A percentile compares a stretch with the other conserved stretches of the same genome.
phyloP scores from a whole-genome alignment of 805 yeast species.

The Ogataea neopini region DNA sequence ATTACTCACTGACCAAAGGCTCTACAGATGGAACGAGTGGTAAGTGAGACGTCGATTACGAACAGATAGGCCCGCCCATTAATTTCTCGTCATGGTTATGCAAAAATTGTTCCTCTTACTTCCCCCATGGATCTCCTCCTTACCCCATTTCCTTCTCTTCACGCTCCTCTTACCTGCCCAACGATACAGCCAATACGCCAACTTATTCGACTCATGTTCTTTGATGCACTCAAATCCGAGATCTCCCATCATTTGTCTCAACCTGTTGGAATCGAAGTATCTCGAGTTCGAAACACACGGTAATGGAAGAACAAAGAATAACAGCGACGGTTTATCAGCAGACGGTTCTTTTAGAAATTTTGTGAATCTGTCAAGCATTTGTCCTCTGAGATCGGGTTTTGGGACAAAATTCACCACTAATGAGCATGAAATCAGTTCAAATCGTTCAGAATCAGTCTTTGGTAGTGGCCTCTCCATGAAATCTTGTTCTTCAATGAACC shows the following conservation, averaged over 20 bases:
- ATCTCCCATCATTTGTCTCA: constrained; percentile 47
- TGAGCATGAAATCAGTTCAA: constrained; percentile 76
- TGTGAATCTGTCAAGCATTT: constrained; percentile 66
- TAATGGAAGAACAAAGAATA: constrained; percentile 83
- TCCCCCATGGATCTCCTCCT: constrained; percentile 58
- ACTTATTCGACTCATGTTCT: constrained; percentile 63
- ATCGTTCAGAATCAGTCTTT: constrained; percentile 42
- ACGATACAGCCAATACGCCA: constrained; percentile 69
- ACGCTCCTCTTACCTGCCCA: constrained; percentile 39
- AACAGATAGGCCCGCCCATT: no score
- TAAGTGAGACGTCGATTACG: no score
- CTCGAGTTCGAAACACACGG: constrained; percentile 87
- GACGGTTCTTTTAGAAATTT: constrained; percentile 49
- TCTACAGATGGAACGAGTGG: no score
- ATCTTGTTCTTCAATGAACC: constrained; percentile 67
- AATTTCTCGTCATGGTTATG: constrained; percentile 37
- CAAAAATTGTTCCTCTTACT: constrained; percentile 69
- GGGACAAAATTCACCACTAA: constrained; percentile 89
- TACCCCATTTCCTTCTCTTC: constrained; percentile 32
- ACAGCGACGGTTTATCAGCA: constrained; percentile 31
- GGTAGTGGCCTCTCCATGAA: constrained; percentile 80
- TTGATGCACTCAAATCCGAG: constrained; percentile 58
- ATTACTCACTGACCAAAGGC: constrained; percentile 11
- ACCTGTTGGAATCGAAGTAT: constrained; percentile 54
- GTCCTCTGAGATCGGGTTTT: constrained; percentile 66